A percentile compares a stretch with the other conserved stretches of the same genome.
Conservation (phyloP, 495 filamentous ascomycete species). For the Penicillium argentinense region DNA sequence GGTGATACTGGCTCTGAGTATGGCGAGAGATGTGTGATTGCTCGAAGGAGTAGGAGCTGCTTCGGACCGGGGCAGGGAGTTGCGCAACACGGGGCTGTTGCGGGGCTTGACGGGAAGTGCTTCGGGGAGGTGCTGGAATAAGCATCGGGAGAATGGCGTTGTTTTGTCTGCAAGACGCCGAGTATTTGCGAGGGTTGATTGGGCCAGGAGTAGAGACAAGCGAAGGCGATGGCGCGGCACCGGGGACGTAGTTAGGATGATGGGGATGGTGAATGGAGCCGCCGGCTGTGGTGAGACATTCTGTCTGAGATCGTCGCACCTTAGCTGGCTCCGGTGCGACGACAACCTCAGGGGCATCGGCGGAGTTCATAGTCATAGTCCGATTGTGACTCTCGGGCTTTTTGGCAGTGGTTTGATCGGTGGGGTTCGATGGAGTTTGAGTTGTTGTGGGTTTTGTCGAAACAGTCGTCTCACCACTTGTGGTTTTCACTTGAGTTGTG, state of each 20-base stretch:
- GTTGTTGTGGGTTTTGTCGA: constrained; percentile 1
- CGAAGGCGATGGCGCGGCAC: not conserved
- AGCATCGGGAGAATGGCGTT: not conserved
- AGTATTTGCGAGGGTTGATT: constrained; percentile 17
- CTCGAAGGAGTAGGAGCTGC: constrained; percentile 30
- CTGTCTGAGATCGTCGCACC: constrained; percentile 34
- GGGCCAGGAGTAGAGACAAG: too few species aligned
- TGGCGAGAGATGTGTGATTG: constrained; percentile 26
- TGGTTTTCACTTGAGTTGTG: not conserved
- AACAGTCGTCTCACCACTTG: not conserved
- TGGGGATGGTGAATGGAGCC: constrained; percentile 30
- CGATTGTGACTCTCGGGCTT: constrained; percentile 17
- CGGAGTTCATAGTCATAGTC: constrained; percentile 40
- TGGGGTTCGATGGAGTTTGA: not conserved
- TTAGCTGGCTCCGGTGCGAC: constrained; percentile 25
- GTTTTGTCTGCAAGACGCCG: constrained; percentile 19
- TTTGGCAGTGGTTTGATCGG: not conserved
- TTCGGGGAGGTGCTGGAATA: too few species aligned
- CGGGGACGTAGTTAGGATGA: constrained; percentile 27
- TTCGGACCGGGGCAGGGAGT: constrained; percentile 12
- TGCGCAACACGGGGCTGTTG: not conserved
- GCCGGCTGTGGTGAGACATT: constrained; percentile 8
- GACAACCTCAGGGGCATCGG: constrained; percentile 43
- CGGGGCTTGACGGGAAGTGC: constrained; percentile 6
- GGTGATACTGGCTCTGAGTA: constrained; percentile 31